Percentiles rank a stretch among this genome's conserved stretches.
phyloP scores from a whole-genome alignment of 192 early-diverging fungal species.

The Neocallimastix lanati region DNA sequence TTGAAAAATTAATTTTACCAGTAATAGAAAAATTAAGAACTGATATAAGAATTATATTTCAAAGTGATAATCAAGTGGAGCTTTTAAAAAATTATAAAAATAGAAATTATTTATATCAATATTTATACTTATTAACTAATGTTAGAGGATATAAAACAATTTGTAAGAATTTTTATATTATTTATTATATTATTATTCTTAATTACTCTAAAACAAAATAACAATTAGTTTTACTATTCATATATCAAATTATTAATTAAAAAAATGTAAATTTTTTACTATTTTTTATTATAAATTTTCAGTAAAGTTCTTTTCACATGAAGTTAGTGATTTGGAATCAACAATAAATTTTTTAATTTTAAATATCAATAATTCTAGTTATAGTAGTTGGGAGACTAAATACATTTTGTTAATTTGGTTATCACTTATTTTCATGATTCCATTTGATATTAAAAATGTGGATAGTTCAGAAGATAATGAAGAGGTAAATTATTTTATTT shows the following conservation, averaged over 20 bases:
- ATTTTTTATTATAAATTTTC: not conserved
- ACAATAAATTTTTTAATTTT: conserved; percentile 45
- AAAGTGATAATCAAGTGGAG: not conserved
- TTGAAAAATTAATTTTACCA: conserved; percentile 45
- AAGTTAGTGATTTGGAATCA: conserved; percentile 75
- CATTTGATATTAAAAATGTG: conserved; percentile 76
- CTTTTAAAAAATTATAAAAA: not conserved
- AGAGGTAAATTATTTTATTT: conserved; percentile 1
- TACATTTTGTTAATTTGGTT: conserved; percentile 81
- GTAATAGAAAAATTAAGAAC: conserved; percentile 29
- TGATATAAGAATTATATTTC: conserved; percentile 4
- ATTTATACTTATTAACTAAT: conserved; percentile 62
- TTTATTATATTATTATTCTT: not conserved
- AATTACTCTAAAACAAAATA: not conserved
- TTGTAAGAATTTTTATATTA: conserved; percentile 15
- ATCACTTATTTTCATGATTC: conserved; percentile 85
- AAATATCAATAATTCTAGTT: conserved; percentile 4
- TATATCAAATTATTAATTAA: not conserved
- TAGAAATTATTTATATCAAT: conserved; percentile 14
- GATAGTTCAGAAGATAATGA: conserved; percentile 38
- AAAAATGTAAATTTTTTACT: not conserved
- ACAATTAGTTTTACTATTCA: not conserved
- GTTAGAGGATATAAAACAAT: conserved; percentile 80
- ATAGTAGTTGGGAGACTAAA: conserved; percentile 49
- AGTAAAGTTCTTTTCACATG: conserved; percentile 83